Evolutionary conservation across 495 filamentous ascomycete genomes (phyloP), one percentile per base, ranked within the genome.

Genomic region (Lasiosphaeris hirsuta): DNA sequence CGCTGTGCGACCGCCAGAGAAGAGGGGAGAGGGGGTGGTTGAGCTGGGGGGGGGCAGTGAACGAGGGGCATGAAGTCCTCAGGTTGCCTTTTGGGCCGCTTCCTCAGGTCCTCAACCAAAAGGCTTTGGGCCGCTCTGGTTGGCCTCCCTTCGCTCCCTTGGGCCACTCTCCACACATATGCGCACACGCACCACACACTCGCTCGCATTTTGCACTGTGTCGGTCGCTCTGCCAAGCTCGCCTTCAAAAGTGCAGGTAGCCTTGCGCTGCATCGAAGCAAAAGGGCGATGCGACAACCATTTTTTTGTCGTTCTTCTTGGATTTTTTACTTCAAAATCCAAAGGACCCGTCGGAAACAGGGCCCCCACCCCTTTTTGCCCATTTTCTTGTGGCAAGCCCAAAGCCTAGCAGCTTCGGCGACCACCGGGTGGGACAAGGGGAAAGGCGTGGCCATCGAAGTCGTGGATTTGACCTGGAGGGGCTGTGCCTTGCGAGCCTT

Each of bases 121-220:
- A n/a, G n/a, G n/a, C 23, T 8, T 10, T 49, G 33, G 46, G 46
- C 23, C 23, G 23, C 23, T 18, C 33, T 46, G 46, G 46, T 49
- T 33, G 46, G 46, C 46, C 46, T 49, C 46, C 46, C 46, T 49
- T 37, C 19, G 46, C 46, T 49, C 8, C 23, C 46, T 33, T 34
- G 46, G 46, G 46, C 3, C 13, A 10, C 18, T 14, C 15, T 19
- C 23, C n/a, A 10, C 30, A 10, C 41, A 14, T 44, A 7, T n/a
- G 14, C 43, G 17, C 18, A 46, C 11, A 46, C 43, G 43, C 43
- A 23, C 43, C 43, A 23, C 43, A 17, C 43, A 23, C 43, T 23
- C 43, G 43, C 43, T 10, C 15, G 17, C 43, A 13, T 23, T 19
- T 19, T 46, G 43, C 17, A n/a, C 9, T 19, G 17, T 23, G 18